Evolutionary conservation across 306 rosid genomes (phyloP).

Genomic region (Quercus variabilis): DNA sequence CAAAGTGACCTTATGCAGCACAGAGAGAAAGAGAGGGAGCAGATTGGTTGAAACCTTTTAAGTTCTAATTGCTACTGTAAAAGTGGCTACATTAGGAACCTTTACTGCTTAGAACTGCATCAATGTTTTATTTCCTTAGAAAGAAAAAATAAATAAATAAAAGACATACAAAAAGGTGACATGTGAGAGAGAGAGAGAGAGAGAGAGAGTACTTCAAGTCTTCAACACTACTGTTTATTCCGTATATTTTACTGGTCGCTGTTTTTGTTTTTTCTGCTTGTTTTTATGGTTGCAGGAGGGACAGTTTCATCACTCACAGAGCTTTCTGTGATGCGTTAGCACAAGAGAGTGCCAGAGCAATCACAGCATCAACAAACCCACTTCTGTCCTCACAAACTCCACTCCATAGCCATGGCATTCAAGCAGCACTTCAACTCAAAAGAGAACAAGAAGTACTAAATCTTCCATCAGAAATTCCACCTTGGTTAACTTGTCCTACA

Average conservation of each 20-base stretch:
- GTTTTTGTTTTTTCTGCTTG: constrained; percentile 31
- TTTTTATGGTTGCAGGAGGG: constrained; percentile 54
- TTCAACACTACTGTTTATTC: not conserved
- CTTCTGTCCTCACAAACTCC: constrained; percentile 32
- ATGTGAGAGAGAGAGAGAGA: constrained; percentile 5
- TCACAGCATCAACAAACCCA: constrained; percentile 29
- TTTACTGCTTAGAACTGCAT: constrained; percentile 13
- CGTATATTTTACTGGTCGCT: not conserved
- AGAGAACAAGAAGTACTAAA: constrained; percentile 23
- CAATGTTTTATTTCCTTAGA: not conserved
- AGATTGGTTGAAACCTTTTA: not conserved
- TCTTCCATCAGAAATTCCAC: constrained; percentile 13
- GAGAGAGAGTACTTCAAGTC: not conserved
- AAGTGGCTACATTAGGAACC: constrained; percentile 1
- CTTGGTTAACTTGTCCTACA: constrained; percentile 29
- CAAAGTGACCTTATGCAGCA: not conserved
- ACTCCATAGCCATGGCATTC: constrained; percentile 30
- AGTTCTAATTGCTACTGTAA: not conserved
- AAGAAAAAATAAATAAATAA: not conserved
- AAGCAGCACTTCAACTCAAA: constrained; percentile 22
- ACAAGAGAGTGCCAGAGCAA: constrained; percentile 50
- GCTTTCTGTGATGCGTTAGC: constrained; percentile 85
- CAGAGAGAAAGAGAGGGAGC: not conserved
- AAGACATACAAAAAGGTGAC: constrained; percentile 11
- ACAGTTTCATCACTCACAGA: constrained; percentile 87